These are phyloP conservation scores for Agaricus blazei DNA, from an alignment of 768 basidiomycete genomes.

Conservation along the genomic window DNA sequence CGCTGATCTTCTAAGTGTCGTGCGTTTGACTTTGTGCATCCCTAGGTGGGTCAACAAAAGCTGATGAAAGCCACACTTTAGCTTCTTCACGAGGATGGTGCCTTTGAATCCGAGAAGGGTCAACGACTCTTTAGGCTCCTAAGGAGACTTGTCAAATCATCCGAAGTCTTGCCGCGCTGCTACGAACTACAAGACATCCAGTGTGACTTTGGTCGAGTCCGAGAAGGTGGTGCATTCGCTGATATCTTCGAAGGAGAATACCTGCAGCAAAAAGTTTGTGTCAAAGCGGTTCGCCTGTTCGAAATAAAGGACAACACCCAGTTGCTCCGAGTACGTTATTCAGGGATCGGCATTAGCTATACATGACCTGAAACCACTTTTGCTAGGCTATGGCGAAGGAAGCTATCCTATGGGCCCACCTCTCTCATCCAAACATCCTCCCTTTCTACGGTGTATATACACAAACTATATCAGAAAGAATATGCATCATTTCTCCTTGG, in stretches of 20 bases:
- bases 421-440: conserved; percentile 29
- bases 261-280: background rate
- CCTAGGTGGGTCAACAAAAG: too few relatives aligned
- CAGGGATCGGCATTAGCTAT: background rate
- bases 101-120: background rate
- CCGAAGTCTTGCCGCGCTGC: background rate
- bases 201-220: background rate
- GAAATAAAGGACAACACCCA: too few relatives aligned
- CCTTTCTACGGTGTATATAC: conserved; percentile 28
- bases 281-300: background rate
- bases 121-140: background rate
- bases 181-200: background rate
- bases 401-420: conserved; percentile 26
- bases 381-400: conserved; percentile 13
- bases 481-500: conserved; percentile 18
- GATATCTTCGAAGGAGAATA: background rate
- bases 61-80: background rate
- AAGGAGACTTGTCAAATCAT: background rate
- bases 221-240: background rate
- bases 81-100: background rate
- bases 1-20: background rate
- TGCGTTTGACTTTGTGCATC: too few relatives aligned
- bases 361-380: background rate
- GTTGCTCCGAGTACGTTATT: background rate
- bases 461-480: background rate